Conservation (phyloP, 306 rosid species). For the Prinsepia uniflora region DNA sequence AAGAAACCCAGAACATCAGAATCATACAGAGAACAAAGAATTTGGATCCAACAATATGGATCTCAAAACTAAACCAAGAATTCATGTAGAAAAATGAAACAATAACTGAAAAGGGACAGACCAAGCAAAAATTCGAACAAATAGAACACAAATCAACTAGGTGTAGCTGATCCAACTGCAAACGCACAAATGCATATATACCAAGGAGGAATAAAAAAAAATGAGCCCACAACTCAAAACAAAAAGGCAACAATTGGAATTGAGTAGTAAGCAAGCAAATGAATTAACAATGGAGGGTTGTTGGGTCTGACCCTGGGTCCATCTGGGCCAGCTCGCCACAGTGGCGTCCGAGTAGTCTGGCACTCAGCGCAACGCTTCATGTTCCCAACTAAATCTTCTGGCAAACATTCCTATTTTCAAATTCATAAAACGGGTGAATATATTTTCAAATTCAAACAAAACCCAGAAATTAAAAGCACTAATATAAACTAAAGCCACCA, state of each 20-base stretch:
- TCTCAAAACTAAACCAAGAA: neutral
- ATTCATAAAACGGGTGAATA: neutral
- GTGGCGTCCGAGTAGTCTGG: constrained; percentile 68
- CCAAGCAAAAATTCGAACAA: neutral
- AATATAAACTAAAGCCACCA: constrained; percentile 1
- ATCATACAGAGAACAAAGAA: neutral
- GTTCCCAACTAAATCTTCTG: constrained; percentile 20
- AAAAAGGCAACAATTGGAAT: neutral
- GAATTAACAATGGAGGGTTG: neutral
- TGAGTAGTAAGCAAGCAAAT: neutral
- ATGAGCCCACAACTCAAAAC: neutral
- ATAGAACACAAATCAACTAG: neutral
- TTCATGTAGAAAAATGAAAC: neutral
- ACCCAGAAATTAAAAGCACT: neutral
- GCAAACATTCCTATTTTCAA: constrained; percentile 33
- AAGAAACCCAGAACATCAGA: neutral
- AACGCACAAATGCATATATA: neutral
- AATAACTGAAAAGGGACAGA: neutral
- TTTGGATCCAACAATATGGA: neutral
- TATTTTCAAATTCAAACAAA: neutral
- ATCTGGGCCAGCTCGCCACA: constrained; percentile 86
- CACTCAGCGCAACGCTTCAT: constrained; percentile 55
- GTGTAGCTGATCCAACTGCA: neutral
- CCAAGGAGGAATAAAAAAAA: no score
- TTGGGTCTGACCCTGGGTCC: constrained; percentile 60